These are phyloP conservation scores for Aspergillus brasiliensis DNA, from an alignment of 2,329 filamentous ascomycete genomes.

Conservation along the genomic window DNA sequence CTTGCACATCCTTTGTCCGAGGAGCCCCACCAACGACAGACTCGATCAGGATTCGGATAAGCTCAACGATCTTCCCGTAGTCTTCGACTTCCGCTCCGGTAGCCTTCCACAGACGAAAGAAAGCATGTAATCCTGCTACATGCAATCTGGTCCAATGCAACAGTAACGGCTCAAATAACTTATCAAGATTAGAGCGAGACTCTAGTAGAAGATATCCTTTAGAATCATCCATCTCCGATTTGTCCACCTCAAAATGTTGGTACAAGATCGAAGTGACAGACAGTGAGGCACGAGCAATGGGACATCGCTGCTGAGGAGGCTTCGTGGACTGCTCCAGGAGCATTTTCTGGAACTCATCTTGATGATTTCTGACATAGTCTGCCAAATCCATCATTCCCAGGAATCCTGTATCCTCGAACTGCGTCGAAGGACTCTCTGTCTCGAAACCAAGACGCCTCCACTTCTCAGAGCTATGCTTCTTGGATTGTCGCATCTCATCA, in stretches of 20 bases:
- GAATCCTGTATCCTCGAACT: slow-evolving; percentile 85
- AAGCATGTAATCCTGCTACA: slow-evolving; percentile 79
- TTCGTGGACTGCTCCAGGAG: slow-evolving; percentile 83
- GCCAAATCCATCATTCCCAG: slow-evolving; percentile 97
- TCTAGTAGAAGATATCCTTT: slow-evolving; percentile 76
- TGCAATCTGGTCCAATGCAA: slow-evolving; percentile 93
- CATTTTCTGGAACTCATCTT: slow-evolving; percentile 89
- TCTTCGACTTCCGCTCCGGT: slow-evolving; percentile 83
- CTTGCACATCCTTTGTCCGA: slow-evolving; percentile 78
- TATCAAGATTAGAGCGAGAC: slow-evolving; percentile 76
- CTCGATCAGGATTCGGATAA: slow-evolving; percentile 86
- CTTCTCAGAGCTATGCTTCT: slow-evolving; percentile 81
- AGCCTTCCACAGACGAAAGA: slow-evolving; percentile 89
- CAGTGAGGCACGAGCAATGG: slow-evolving; percentile 82
- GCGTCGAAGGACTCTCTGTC: slow-evolving; percentile 79
- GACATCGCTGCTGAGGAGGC: slow-evolving; percentile 73
- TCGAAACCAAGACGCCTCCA: slow-evolving; percentile 93
- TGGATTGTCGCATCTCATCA: slow-evolving; percentile 59
- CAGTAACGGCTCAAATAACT: slow-evolving; percentile 80
- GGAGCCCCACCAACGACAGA: slow-evolving; percentile 82
- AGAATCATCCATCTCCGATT: slow-evolving; percentile 74
- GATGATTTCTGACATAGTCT: slow-evolving; percentile 88
- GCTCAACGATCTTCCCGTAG: slow-evolving; percentile 89
- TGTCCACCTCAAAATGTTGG: slow-evolving; percentile 94
- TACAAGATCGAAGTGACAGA: slow-evolving; percentile 86